Conservation (phyloP, 2,329 filamentous ascomycete genomes). For the Fusarium penzigii region DNA sequence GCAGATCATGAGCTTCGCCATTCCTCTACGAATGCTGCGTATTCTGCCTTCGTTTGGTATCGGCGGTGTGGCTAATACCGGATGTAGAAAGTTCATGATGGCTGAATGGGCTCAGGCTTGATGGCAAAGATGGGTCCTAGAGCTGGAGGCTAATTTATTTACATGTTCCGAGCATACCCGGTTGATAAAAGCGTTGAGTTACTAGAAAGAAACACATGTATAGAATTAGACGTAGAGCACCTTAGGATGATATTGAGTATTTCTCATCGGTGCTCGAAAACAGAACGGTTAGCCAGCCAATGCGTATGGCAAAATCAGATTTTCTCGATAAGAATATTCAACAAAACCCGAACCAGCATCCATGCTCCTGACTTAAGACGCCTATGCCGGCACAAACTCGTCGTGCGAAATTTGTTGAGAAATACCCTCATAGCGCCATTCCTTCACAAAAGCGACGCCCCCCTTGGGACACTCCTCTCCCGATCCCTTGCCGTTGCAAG, state of each 20-base stretch:
- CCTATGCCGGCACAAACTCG: background rate
- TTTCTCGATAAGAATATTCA: background rate
- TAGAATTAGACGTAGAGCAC: too few relatives aligned
- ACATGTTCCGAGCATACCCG: background rate
- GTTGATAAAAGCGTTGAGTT: too few relatives aligned
- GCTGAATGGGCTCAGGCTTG: background rate
- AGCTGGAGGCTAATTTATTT: background rate
- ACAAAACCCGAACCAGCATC: background rate
- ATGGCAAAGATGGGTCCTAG: background rate
- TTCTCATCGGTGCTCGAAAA: too few relatives aligned
- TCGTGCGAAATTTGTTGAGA: conserved; percentile 10
- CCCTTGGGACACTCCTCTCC: conserved; percentile 8
- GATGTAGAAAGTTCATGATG: conserved; percentile 24
- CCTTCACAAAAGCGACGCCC: conserved; percentile 5
- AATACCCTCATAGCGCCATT: conserved; percentile 9
- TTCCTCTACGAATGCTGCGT: conserved; percentile 25
- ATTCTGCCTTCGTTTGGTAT: conserved; percentile 24
- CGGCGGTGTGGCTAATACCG: conserved; percentile 26
- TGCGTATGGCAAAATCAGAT: background rate
- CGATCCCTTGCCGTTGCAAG: conserved; percentile 12
- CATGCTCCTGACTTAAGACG: background rate
- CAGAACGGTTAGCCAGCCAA: too few relatives aligned
- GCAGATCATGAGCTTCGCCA: conserved; percentile 17
- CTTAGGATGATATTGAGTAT: too few relatives aligned
- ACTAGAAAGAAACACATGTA: too few relatives aligned